phyloP scores from a whole-genome alignment of 202 grass and related monocot genomes.

The Panicum hallii region DNA sequence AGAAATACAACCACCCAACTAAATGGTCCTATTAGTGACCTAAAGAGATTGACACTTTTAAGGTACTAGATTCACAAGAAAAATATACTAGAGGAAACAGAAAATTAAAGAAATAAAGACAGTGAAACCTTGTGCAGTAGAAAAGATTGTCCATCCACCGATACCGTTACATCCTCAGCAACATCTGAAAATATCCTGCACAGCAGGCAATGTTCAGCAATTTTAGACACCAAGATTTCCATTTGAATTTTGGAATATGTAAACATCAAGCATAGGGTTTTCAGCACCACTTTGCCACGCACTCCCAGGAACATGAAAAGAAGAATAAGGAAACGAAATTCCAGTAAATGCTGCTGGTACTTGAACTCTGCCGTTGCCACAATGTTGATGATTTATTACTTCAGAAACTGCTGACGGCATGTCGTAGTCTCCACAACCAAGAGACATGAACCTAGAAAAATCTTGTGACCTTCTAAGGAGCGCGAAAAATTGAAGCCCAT shows the following conservation, averaged over 20 bases:
- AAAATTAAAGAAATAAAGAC: background rate
- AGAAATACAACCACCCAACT: constrained; percentile 7
- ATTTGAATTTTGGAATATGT: constrained; percentile 6
- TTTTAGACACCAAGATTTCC: background rate
- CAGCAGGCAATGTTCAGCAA: background rate
- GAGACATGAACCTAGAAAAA: constrained; percentile 5
- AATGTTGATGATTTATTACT: background rate
- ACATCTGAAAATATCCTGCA: constrained; percentile 99
- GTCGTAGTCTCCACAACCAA: background rate
- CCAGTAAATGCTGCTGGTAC: background rate
- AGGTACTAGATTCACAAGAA: background rate
- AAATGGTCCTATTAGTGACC: background rate
- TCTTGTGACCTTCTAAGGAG: background rate
- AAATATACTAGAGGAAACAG: background rate
- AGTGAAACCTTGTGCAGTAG: constrained; percentile 83
- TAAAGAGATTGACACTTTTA: background rate
- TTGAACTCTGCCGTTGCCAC: background rate
- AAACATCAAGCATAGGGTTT: background rate
- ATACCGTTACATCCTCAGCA: constrained; percentile 81
- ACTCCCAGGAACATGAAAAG: background rate
- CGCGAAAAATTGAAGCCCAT: background rate
- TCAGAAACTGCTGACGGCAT: background rate
- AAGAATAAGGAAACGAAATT: background rate
- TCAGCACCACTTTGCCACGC: background rate
- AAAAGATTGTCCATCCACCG: constrained; percentile 82